A percentile compares a stretch with the other conserved stretches of the same genome.
Conservation (phyloP, 1,284 basidiomycete genomes). For the Puccinia sorghi region DNA sequence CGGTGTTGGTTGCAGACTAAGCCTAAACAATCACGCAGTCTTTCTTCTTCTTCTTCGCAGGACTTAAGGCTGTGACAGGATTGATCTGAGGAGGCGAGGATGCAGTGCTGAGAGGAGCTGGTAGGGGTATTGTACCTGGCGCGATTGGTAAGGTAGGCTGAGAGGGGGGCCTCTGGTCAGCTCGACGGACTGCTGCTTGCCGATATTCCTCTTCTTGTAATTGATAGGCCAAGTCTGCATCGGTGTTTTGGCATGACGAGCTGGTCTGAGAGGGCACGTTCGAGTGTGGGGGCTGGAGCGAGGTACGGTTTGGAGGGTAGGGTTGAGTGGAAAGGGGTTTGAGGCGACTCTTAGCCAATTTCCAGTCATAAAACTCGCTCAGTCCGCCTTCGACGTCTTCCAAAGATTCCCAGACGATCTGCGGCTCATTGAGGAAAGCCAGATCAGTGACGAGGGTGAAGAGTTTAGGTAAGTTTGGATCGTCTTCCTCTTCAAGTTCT, state of each 20-base stretch:
- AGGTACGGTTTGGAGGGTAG: conserved; percentile 62
- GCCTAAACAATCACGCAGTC: conserved; percentile 8
- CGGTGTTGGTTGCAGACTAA: background rate
- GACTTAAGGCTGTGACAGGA: background rate
- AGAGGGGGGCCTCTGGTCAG: background rate
- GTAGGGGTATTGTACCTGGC: background rate
- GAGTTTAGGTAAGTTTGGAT: conserved; percentile 61
- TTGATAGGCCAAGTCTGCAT: conserved; percentile 49
- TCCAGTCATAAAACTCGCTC: conserved; percentile 72
- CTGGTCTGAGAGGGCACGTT: conserved; percentile 4
- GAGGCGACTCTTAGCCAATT: conserved; percentile 72
- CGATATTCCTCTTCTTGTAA: conserved; percentile 53
- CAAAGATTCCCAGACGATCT: conserved; percentile 80
- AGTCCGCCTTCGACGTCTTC: conserved; percentile 79
- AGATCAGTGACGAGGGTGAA: conserved; percentile 81
- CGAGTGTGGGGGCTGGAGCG: conserved; percentile 54
- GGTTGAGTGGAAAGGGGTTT: conserved; percentile 62
- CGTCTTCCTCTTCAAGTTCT: conserved; percentile 20
- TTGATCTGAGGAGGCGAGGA: background rate
- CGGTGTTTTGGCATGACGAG: background rate
- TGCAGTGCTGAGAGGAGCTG: background rate
- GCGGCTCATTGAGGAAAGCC: conserved; percentile 72
- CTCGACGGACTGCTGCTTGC: conserved; percentile 16
- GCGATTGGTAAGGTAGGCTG: background rate
- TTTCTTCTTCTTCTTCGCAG: conserved; percentile 17